Evolutionary conservation across 257 asterid genomes (phyloP), one percentile per base, ranked within the genome.

Genomic region (Lycium barbarum): DNA sequence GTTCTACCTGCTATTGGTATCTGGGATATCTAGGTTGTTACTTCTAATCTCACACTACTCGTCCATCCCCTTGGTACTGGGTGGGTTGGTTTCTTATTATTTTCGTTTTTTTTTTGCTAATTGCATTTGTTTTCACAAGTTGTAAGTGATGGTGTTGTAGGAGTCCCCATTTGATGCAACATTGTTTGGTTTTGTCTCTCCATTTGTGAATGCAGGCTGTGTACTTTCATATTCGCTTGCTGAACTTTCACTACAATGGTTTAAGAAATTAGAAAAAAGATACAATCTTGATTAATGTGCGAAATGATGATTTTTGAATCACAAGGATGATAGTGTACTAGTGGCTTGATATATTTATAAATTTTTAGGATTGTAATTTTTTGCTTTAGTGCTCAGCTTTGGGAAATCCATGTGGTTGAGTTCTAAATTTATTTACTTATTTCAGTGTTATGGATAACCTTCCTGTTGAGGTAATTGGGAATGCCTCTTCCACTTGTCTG

Each of bases 391-490:
- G 7, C 70, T 63, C 22, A 63, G 40, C 70, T 63, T 63, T 63
- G 13, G 40, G 70, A 63, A 63, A 10, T 63, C 38, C 70, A 63
- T 63, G 70, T 63, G 70, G 38, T 3, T 11, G 70, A 63, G 38
- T 20, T 63, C 40, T 22, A 6, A 63, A 22, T 63, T 63, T 22
- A 63, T 22, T 20, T 63, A 63, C 70, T 63, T 9, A 11, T 47
- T 74, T 49, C 35, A 22, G 57, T 43, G 17, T 20, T 17, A 94
- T 95, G 98, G 95, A 95, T 83, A 62, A 84, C 87, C 94, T 94
- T 88, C 98, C 97, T 1, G 96, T 94, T 84, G 96, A 94, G 92
- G 94, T 91, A 66, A 90, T 92, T 66, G 98, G 97, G 54, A 93
- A 93, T 88, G 92, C 83, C 87, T 94, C 22, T 92, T 97, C 35